Evolutionary conservation across 345 rosid genomes (phyloP), one percentile per base, ranked within the genome.

Genomic region (Corchorus olitorius): DNA sequence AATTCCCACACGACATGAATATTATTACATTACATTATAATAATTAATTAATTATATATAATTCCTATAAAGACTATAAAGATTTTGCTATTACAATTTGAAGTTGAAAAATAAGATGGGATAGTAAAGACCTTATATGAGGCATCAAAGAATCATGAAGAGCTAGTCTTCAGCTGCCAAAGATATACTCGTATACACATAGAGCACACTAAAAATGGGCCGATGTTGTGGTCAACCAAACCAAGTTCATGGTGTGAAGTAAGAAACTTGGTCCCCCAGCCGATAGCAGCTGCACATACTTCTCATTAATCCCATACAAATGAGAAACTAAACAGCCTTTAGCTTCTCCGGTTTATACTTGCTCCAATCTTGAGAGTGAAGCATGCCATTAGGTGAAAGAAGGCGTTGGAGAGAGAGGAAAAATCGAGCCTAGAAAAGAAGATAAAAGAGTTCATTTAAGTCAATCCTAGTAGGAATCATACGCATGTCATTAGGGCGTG

Each of bases 361-460:
- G 59, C 78, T 66, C 52, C 50, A 69, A 58, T 74, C 83, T 27
- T 83, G 78, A 0, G 82, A 50, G 78, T 76, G 79, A 70, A 88
- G 87, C 27, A 85, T 69, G 81, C 92, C 85, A 13, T 71, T 76
- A 1, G 88, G 87, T 13, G 88, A 83, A 58, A 87, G 87, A 52
- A 87, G 88, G 49, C 92, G 88, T 66, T 58, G 82, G 19, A 81
- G 81, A 53, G 85, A 70, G 10, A 84, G 84, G 81, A 81, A 82
- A 72, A 88, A 79, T 16, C 87, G 84, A 78, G 90, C 90, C 95
- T 87, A 89, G 33, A 66, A 69, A 19, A 70, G 43, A 35, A 14
- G 15, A 19, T 11, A 41, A 11, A 1, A 73, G n/a, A 48, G 11
- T 20, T 56, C 19, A 15, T 68, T 68, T 41, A 7, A 27, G 39